Evolutionary conservation across 495 filamentous ascomycete genomes (phyloP), one percentile per base, ranked within the genome.

Genomic region (Sabuloglossum arenarium): DNA sequence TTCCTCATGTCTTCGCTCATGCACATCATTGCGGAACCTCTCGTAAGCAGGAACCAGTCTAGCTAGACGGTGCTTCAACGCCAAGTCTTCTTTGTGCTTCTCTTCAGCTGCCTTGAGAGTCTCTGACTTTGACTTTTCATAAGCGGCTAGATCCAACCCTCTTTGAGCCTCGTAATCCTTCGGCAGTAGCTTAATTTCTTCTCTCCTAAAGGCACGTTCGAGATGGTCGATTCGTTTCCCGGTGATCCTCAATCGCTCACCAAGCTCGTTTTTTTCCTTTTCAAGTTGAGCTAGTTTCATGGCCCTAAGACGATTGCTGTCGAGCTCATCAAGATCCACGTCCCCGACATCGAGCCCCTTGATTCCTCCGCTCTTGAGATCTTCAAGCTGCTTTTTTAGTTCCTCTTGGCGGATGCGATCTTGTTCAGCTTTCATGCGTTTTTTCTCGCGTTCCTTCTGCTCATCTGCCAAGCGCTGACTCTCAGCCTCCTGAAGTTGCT

Each of bases 171-270:
- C 88, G 59, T 90, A 93, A 64, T 98, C 93, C 55, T 84, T 78
- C 52, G 81, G 72, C 53, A 98, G 73, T 67, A 94, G 86, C 77
- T 95, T 95, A 62, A 85, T 68, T 66, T 98, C 91, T 68, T 97
- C 93, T 61, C 86, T 84, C 61, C 93, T 79, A 76, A 91, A 90
- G 25, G 91, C 93, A 70, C 91, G 86, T 75, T 98, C 91, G 61
- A 98, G 74, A 70, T 98, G 91, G 68, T 98, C 91, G 65, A 97
- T 88, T 59, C 91, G 82, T 78, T 95, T 96, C 66, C 84, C 85
- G 51, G 90, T 94, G 59, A 90, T 77, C 59, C 88, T 82, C 46
- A 97, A 75, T 63, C 85, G 88, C 68, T 96, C 89, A 46, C 81
- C 79, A 61, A 95, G 79, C 62, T 79, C 88, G 64, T 90, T 93